Base-by-base conservation (phyloP, 176 grass and related monocot species). In the Stipa capillata region DNA sequence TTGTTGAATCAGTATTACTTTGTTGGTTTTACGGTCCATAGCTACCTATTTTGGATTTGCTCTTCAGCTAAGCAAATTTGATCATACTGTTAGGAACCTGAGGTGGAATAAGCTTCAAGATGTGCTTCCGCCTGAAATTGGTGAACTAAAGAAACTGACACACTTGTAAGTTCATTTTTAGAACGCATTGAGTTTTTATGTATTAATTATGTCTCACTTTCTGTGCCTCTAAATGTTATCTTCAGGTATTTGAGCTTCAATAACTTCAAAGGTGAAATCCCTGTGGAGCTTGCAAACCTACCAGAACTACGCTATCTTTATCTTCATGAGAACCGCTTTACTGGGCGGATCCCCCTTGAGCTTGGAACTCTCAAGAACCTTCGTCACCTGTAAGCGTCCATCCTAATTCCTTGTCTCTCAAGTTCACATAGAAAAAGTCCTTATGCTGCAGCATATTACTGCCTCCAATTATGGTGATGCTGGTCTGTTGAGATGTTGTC, bases 41-140 rank as follows among this genome's bases (percentile, higher is more conserved):
- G 43, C 25, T 77, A 21, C 78, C 17, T 49, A 48, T 80, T 85
- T 64, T 61, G 56, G 29, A 4, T 87, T 66, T 91, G 55, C 31
- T 40, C 58, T 74, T 43, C 35, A 39, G 50, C 79, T 84, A 72
- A 83, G 35, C 55, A 47, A 75, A 25, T 67, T 9, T 10, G 0
- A n/a, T 78, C 23, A 2, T 85, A 28, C 48, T 80, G 27, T 59
- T 87, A 99, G 97, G 90, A 99, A 96, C 86, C 54, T 96, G 81
- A 93, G 97, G 91, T 99, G 97, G 97, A 99, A 99, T 87, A 99
- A 99, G 82, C 90, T 99, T 87, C 96, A 95, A 74, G 88, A 95
- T 73, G 92, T 87, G 50, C 86, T 99, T 77, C 92, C 96, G 1
- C 87, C 92, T 27, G 96, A 95, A 87, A 95, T 99, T 82, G 92